These are phyloP conservation scores for Chrysochromulina parva DNA, from an alignment of 78 protist genomes.

Conservation along the genomic window DNA sequence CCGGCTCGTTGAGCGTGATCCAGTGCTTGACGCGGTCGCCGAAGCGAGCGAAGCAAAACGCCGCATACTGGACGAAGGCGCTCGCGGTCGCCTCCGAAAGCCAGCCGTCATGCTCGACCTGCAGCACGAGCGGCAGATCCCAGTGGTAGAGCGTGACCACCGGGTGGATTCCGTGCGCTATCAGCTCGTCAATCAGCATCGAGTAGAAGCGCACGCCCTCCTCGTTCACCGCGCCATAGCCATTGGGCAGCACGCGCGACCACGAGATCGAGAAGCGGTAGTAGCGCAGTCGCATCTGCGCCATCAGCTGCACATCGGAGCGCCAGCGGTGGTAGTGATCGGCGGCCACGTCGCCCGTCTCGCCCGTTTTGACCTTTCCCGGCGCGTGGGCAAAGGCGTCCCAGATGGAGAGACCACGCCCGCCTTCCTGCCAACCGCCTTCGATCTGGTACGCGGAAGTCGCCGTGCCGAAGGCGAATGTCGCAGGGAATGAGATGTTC, in stretches of 20 bases:
- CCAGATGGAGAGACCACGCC: conserved; percentile 10
- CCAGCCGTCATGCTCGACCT: conserved; percentile 7
- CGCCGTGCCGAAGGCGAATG: neutral
- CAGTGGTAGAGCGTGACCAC: conserved; percentile 73
- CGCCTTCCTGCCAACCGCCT: neutral
- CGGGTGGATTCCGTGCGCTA: conserved; percentile 43
- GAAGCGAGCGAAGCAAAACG: conserved; percentile 35
- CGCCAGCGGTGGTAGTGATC: conserved; percentile 50
- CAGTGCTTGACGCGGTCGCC: conserved; percentile 70
- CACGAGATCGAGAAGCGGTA: conserved; percentile 67
- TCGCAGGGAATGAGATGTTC: neutral
- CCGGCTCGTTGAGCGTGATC: conserved; percentile 72
- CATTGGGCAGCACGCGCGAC: conserved; percentile 61
- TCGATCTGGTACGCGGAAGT: conserved; percentile 32
- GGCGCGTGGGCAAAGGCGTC: conserved; percentile 27
- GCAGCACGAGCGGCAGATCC: conserved; percentile 72
- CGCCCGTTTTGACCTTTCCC: conserved; percentile 8
- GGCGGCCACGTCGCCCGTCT: conserved; percentile 66
- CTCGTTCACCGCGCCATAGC: conserved; percentile 27
- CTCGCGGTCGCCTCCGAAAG: neutral
- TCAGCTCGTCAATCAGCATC: conserved; percentile 50
- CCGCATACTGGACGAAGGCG: conserved; percentile 56
- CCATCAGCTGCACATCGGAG: conserved; percentile 44
- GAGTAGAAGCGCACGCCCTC: conserved; percentile 57
- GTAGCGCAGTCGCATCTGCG: conserved; percentile 28